phyloP scores from a whole-genome alignment of 2,329 filamentous ascomycete genomes.

The Colletotrichum plurivorum region DNA sequence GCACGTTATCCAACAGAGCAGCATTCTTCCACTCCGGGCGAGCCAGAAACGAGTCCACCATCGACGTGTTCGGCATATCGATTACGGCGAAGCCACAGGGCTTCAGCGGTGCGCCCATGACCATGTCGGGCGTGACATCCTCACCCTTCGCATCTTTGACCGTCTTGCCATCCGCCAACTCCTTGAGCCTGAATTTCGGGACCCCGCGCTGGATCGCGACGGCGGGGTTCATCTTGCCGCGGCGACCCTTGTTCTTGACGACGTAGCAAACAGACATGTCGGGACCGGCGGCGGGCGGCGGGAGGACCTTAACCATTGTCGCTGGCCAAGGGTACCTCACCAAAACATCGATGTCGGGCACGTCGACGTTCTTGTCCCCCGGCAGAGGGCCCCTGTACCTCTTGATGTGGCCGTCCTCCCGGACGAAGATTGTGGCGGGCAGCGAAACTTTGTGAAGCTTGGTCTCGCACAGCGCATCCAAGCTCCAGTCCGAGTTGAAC shows the following conservation, averaged over 20 bases:
- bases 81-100: constrained; percentile 85
- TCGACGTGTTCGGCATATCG: constrained; percentile 80
- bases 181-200: constrained; percentile 65
- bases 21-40: constrained; percentile 80
- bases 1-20: constrained; percentile 76
- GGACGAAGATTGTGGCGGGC: constrained; percentile 79
- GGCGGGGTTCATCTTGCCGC: constrained; percentile 83
- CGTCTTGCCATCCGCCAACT: constrained; percentile 73
- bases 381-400: constrained; percentile 79
- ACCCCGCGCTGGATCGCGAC: constrained; percentile 78
- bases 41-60: constrained; percentile 77
- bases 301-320: constrained; percentile 74
- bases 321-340: constrained; percentile 86
- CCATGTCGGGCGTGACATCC: constrained; percentile 87
- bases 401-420: constrained; percentile 74
- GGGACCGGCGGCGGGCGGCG: constrained; percentile 73
- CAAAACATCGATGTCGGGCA: constrained; percentile 79
- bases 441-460: constrained; percentile 76
- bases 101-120: constrained; percentile 76
- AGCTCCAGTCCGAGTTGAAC: constrained; percentile 67
- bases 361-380: constrained; percentile 55
- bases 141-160: constrained; percentile 76
- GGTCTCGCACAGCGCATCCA: constrained; percentile 78
- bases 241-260: constrained; percentile 79
- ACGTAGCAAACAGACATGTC: constrained; percentile 87